phyloP scores from a whole-genome alignment of 1,139 yeast species.

The Debaryomyces sp. region DNA sequence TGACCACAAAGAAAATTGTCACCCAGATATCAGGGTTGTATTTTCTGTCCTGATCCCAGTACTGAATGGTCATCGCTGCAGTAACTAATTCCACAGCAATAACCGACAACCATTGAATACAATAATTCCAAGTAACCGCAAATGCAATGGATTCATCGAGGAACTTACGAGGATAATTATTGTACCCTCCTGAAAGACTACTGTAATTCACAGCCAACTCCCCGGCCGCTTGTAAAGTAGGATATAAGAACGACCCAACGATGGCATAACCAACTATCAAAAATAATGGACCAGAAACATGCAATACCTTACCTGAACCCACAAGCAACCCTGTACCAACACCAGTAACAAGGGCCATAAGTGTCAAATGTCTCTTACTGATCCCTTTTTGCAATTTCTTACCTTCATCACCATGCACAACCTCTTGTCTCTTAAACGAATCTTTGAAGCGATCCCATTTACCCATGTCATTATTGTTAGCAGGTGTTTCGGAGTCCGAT shows the following conservation, averaged over 20 bases:
- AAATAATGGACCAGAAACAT: slow-evolving; percentile 39
- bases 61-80: slow-evolving; percentile 40
- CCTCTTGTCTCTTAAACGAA: slow-evolving; percentile 30
- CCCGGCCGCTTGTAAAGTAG: slow-evolving; percentile 46
- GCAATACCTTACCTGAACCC: slow-evolving; percentile 37
- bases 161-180: slow-evolving; percentile 41
- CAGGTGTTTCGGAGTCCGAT: slow-evolving; percentile 19
- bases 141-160: slow-evolving; percentile 41
- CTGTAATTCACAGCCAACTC: slow-evolving; percentile 45
- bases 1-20: slow-evolving; percentile 28
- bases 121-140: slow-evolving; percentile 47
- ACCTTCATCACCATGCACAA: slow-evolving; percentile 26
- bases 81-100: slow-evolving; percentile 46
- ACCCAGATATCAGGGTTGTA: slow-evolving; percentile 33
- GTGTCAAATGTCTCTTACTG: slow-evolving; percentile 36
- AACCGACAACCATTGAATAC: slow-evolving; percentile 46
- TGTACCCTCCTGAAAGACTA: slow-evolving; percentile 44
- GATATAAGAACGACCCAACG: slow-evolving; percentile 42
- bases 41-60: slow-evolving; percentile 26
- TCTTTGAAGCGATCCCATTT: slow-evolving; percentile 31
- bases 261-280: slow-evolving; percentile 39
- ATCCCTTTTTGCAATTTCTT: slow-evolving; percentile 35
- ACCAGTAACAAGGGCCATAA: slow-evolving; percentile 44
- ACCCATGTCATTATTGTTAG: slow-evolving; percentile 10
- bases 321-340: slow-evolving; percentile 47